Base-by-base conservation (phyloP, 2,329 filamentous ascomycete genomes). In the Nemania sp. region DNA sequence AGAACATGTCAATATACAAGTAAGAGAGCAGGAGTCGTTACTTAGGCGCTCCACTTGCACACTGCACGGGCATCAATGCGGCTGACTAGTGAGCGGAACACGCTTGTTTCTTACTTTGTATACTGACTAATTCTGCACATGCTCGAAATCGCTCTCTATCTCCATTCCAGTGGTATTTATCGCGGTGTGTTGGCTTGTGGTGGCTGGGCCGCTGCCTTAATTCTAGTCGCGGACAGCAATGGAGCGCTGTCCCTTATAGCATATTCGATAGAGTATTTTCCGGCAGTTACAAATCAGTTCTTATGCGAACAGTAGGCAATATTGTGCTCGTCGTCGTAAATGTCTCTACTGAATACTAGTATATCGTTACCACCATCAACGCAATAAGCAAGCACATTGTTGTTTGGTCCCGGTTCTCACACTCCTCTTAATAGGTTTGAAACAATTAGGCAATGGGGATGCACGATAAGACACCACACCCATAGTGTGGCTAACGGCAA, bases 311-410 rank as follows among this genome's bases (percentile, higher is more conserved):
- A n/a, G n/a, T n/a, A n/a, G n/a, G n/a, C n/a, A n/a, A n/a, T n/a
- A n/a, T n/a, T n/a, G n/a, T n/a, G n/a, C n/a, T n/a, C n/a, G n/a
- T n/a, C n/a, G n/a, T n/a, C n/a, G n/a, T n/a, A n/a, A n/a, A n/a
- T n/a, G n/a, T n/a, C 54, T 42, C 36, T n/a, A 49, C 53, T 5
- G 20, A 19, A 41, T 8, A 52, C 63, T 36, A 36, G 63, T 61
- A 61, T 64, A 65, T 57, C 63, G 59, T 45, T 63, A 61, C 43
- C 34, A 64, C 52, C 39, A 43, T 59, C 57, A 64, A 61, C n/a
- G n/a, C n/a, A n/a, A 63, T 62, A 61, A 57, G 39, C 34, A 51
- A 50, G 33, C 26, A 53, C 45, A 6, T n/a, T 45, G 47, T 30
- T 37, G 28, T 53, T 52, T 42, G 44, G 31, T 19, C 37, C 48